Conservation (phyloP, 805 yeast genomes). For the Yarrowia alimentaria region DNA sequence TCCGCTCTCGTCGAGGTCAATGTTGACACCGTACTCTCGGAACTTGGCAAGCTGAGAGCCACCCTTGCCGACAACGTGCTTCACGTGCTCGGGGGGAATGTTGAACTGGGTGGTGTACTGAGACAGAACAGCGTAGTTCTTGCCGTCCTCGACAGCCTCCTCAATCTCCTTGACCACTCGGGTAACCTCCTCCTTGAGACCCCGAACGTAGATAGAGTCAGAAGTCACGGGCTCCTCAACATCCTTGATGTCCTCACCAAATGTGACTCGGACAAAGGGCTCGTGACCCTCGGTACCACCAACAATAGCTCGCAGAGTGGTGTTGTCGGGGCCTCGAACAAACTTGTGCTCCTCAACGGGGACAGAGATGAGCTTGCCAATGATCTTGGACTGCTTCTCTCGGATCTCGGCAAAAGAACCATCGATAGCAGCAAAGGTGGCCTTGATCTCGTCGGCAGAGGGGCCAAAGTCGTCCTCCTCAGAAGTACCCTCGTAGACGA, state of each 20-base stretch:
- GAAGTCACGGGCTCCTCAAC: constrained; percentile 40
- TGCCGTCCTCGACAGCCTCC: constrained; percentile 54
- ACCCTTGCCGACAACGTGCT: constrained; percentile 85
- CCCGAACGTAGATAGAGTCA: constrained; percentile 64
- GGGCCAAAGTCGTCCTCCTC: constrained; percentile 69
- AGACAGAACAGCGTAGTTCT: constrained; percentile 49
- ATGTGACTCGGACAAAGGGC: constrained; percentile 41
- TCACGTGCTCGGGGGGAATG: constrained; percentile 65
- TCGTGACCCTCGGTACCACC: constrained; percentile 43
- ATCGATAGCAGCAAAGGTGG: constrained; percentile 51
- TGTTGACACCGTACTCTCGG: constrained; percentile 67
- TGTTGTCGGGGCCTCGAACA: constrained; percentile 59
- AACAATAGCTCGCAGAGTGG: constrained; percentile 51
- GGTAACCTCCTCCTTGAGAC: constrained; percentile 62
- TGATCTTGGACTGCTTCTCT: constrained; percentile 54
- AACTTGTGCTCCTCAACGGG: constrained; percentile 56
- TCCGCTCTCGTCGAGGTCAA: constrained; percentile 66
- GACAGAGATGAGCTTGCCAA: constrained; percentile 51
- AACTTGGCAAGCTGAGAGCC: constrained; percentile 72
- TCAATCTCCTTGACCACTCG: constrained; percentile 53
- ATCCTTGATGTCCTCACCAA: constrained; percentile 40
- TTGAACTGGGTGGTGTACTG: constrained; percentile 49
- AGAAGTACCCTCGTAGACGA: constrained; percentile 51
- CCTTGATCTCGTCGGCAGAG: constrained; percentile 55
- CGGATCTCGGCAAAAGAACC: constrained; percentile 57